Conservation (phyloP, 2,329 filamentous ascomycete genomes). For the Chaetomium sp. region DNA sequence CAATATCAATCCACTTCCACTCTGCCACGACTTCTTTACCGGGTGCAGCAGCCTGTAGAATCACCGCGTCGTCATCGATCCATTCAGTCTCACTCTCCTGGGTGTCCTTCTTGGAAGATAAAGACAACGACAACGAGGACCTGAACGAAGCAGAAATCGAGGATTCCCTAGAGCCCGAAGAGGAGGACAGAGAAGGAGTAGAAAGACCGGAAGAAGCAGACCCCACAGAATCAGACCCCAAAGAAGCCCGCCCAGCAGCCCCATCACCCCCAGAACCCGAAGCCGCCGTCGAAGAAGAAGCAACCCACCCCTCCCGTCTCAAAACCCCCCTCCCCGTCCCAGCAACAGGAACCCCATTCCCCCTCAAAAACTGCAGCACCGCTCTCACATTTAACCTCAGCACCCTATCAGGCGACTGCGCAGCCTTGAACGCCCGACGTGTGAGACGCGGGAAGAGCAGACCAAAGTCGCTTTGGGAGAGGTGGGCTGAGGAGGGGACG, state of each 20-base stretch:
- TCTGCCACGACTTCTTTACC: constrained; percentile 31
- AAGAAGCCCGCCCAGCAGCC: constrained; percentile 26
- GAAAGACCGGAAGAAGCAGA: too few species aligned
- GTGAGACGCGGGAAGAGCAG: constrained; percentile 70
- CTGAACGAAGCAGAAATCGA: too few species aligned
- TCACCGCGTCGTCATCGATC: constrained; percentile 42
- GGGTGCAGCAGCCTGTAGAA: constrained; percentile 36
- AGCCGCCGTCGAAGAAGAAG: constrained; percentile 35
- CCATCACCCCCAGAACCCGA: too few species aligned
- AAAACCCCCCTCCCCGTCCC: constrained; percentile 35
- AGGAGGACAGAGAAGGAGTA: too few species aligned
- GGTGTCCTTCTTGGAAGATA: too few species aligned
- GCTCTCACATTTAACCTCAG: constrained; percentile 55
- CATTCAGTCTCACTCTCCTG: constrained; percentile 28
- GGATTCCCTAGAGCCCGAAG: too few species aligned
- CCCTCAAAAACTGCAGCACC: constrained; percentile 49
- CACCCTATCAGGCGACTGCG: constrained; percentile 48
- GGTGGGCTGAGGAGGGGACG: constrained; percentile 65
- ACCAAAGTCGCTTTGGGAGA: constrained; percentile 79
- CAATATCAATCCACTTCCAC: constrained; percentile 49
- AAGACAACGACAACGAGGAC: too few species aligned
- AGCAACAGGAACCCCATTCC: constrained; percentile 42
- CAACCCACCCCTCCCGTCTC: constrained; percentile 34
- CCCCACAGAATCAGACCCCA: neutral
- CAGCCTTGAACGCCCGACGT: constrained; percentile 48